These are phyloP conservation scores for Plantago lanceolata DNA, from an alignment of 305 asterid genomes.

Conservation along the genomic window DNA sequence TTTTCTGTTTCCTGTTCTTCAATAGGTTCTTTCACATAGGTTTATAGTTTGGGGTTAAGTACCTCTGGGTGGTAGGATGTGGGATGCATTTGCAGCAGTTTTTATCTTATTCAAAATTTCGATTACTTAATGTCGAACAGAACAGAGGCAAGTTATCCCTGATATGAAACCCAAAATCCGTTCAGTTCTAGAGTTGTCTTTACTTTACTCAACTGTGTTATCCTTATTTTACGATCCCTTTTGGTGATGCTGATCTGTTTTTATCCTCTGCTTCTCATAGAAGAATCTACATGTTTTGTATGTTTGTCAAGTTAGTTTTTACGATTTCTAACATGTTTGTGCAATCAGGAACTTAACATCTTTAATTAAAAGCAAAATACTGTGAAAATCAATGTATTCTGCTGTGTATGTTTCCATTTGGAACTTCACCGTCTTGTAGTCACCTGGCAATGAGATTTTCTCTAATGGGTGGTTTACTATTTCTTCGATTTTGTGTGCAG, in stretches of 20 bases:
- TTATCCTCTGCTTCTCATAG: background rate
- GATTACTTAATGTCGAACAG: background rate
- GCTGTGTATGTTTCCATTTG: background rate
- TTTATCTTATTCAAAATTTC: background rate
- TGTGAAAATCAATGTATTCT: background rate
- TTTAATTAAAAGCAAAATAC: background rate
- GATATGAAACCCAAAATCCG: constrained; percentile 1
- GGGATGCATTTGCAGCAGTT: background rate
- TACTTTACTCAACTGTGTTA: constrained; percentile 5
- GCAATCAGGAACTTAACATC: background rate
- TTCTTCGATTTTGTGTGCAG: constrained; percentile 34
- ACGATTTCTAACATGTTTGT: background rate
- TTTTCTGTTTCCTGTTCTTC: too few relatives aligned
- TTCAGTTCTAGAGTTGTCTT: constrained; percentile 10
- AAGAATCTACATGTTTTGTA: background rate
- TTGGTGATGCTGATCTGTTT: constrained; percentile 8
- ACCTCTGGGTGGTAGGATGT: constrained; percentile 7
- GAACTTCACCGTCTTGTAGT: background rate
- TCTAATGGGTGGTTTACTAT: background rate
- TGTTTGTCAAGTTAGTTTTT: background rate
- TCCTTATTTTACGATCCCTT: constrained; percentile 4
- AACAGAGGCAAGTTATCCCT: background rate
- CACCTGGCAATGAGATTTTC: background rate
- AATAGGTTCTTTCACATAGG: too few relatives aligned
- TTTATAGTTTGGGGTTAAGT: background rate